Evolutionary conservation across 2,329 filamentous ascomycete genomes (phyloP).

Genomic region (Sporothrix pallida): DNA sequence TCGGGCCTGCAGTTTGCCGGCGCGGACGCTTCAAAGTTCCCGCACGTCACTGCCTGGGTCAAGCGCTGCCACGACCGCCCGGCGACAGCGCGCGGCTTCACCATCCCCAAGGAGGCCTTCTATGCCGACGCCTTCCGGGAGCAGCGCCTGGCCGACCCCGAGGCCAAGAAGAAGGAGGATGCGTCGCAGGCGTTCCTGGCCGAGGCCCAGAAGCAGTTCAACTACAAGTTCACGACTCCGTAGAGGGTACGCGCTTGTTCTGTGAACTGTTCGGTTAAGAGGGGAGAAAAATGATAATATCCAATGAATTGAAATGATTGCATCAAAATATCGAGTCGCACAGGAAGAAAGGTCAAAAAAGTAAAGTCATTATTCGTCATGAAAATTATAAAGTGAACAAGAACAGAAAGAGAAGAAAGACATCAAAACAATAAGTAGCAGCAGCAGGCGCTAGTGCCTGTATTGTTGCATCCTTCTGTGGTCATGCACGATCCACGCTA

Average conservation of each 20-base stretch:
- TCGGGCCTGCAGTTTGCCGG: conserved; percentile 63
- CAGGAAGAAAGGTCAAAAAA: neutral
- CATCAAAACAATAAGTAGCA: neutral
- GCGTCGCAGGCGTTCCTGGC: conserved; percentile 46
- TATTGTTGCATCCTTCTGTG: neutral
- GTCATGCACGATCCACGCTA: conserved; percentile 5
- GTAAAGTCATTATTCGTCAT: conserved; percentile 8
- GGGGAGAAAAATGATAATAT: neutral
- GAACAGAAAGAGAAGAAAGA: neutral
- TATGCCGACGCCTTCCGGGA: conserved; percentile 50
- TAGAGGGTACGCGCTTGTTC: conserved; percentile 37
- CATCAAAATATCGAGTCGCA: neutral
- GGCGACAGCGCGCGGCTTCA: conserved; percentile 66
- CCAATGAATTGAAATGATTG: neutral
- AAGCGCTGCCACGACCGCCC: conserved; percentile 63
- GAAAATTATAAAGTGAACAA: neutral
- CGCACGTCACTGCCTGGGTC: conserved; percentile 70
- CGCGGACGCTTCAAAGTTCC: conserved; percentile 68
- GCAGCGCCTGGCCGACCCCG: conserved; percentile 47
- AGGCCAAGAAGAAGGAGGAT: conserved; percentile 54
- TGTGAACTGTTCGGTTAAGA: too few species aligned
- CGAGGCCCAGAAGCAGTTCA: conserved; percentile 53
- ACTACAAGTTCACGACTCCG: conserved; percentile 55
- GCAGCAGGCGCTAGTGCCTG: neutral
- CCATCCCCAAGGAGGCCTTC: conserved; percentile 57